phyloP scores from a whole-genome alignment of 192 early-diverging fungal genomes.

The Rhizophlyctis rosea region DNA sequence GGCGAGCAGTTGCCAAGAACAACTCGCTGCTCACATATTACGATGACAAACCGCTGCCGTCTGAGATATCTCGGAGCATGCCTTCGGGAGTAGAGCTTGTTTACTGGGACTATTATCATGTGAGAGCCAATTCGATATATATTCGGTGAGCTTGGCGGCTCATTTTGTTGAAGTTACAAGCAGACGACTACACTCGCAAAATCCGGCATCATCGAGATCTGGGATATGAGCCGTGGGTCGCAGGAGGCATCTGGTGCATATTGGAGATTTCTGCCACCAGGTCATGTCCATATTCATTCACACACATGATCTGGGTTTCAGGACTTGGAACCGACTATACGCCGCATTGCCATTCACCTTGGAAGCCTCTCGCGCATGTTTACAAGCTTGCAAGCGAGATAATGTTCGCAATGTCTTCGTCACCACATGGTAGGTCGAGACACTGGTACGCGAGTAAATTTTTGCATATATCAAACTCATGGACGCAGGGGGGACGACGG shows the following conservation, averaged over 20 bases:
- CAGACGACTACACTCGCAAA: slow-evolving; percentile 70
- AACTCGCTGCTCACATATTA: slow-evolving; percentile 80
- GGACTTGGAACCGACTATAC: slow-evolving; percentile 87
- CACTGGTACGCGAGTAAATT: not conserved
- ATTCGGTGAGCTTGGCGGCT: not conserved
- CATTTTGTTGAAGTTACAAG: slow-evolving; percentile 5
- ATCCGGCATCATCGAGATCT: slow-evolving; percentile 80
- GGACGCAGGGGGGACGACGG: slow-evolving; percentile 75
- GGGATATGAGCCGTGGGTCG: slow-evolving; percentile 82
- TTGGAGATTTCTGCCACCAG: not conserved
- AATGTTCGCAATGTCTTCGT: slow-evolving; percentile 74
- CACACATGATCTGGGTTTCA: slow-evolving; percentile 27
- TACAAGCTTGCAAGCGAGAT: slow-evolving; percentile 61
- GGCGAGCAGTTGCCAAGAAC: slow-evolving; percentile 72
- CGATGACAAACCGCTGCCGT: slow-evolving; percentile 51
- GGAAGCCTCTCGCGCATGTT: slow-evolving; percentile 69
- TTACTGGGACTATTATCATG: slow-evolving; percentile 89
- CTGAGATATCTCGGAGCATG: slow-evolving; percentile 56
- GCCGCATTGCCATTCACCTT: slow-evolving; percentile 78
- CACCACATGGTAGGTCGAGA: slow-evolving; percentile 58
- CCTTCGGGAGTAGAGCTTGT: slow-evolving; percentile 68
- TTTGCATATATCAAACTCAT: not conserved
- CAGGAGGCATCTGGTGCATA: slow-evolving; percentile 46
- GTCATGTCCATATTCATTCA: slow-evolving; percentile 2
- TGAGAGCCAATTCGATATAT: not conserved